Conservation (phyloP, 2,329 filamentous ascomycete genomes). For the Aspergillus tubingensis region DNA sequence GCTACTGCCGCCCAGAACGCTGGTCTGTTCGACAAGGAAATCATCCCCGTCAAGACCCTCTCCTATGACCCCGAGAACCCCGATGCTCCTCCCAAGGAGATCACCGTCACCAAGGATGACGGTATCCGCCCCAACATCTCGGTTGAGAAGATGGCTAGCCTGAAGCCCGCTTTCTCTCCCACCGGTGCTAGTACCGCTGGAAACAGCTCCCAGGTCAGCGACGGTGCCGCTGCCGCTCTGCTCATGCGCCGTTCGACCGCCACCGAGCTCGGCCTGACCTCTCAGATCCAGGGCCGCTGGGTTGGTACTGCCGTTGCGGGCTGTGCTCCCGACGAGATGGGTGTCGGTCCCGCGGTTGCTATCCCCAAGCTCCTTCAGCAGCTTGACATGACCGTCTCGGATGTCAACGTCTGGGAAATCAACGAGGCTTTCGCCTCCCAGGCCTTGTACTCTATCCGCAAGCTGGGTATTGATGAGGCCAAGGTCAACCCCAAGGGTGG, state of each 20-base stretch:
- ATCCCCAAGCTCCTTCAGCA: slow-evolving; percentile 78
- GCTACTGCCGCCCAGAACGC: slow-evolving; percentile 69
- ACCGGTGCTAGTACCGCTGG: slow-evolving; percentile 81
- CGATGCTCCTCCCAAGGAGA: slow-evolving; percentile 56
- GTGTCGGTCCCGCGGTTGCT: slow-evolving; percentile 80
- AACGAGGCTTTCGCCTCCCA: slow-evolving; percentile 77
- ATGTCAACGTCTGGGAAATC: slow-evolving; percentile 87
- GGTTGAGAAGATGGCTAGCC: slow-evolving; percentile 69
- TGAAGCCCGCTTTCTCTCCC: slow-evolving; percentile 82
- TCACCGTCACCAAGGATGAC: slow-evolving; percentile 77
- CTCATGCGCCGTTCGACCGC: slow-evolving; percentile 85
- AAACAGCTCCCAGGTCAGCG: slow-evolving; percentile 81
- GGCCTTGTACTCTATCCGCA: slow-evolving; percentile 69
- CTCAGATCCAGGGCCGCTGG: slow-evolving; percentile 77
- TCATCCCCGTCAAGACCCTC: slow-evolving; percentile 74
- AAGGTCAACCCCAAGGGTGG: slow-evolving; percentile 90
- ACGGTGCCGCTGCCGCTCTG: slow-evolving; percentile 81
- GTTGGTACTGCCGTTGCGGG: slow-evolving; percentile 74
- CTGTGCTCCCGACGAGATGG: slow-evolving; percentile 90
- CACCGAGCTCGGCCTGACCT: slow-evolving; percentile 67
- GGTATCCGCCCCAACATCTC: slow-evolving; percentile 72
- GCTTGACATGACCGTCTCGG: slow-evolving; percentile 65
- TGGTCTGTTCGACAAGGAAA: slow-evolving; percentile 75
- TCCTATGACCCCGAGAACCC: slow-evolving; percentile 66
- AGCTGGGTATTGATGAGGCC: slow-evolving; percentile 59